Percentiles rank a stretch among this genome's conserved stretches.
phyloP scores from a whole-genome alignment of 1,139 yeast species.

The Oligophagozyma castellii region DNA sequence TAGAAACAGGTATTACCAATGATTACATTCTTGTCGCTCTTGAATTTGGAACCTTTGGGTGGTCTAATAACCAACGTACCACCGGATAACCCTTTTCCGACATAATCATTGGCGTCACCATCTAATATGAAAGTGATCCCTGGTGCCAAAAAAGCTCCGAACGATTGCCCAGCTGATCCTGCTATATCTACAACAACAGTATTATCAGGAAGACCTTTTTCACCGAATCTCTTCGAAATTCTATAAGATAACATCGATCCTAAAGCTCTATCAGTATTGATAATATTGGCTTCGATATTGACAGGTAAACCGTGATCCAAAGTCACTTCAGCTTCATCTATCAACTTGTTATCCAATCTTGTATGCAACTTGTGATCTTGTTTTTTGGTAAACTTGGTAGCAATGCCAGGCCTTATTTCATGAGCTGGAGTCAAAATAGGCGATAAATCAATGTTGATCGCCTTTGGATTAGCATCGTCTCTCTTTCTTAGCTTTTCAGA shows the following conservation, averaged over 20 bases:
- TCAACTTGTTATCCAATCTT: conserved; percentile 85
- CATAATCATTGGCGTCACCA: conserved; percentile 97
- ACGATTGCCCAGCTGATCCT: conserved; percentile 97
- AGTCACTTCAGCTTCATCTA: conserved; percentile 90
- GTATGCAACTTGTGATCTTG: conserved; percentile 92
- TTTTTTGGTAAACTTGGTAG: conserved; percentile 82
- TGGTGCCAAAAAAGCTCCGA: conserved; percentile 93
- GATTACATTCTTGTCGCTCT: conserved; percentile 91
- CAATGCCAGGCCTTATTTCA: conserved; percentile 94
- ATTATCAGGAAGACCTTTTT: conserved; percentile 85
- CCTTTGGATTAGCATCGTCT: conserved; percentile 82
- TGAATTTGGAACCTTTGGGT: conserved; percentile 68
- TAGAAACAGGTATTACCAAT: conserved; percentile 96
- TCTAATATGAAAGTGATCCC: conserved; percentile 92
- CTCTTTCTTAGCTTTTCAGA: conserved; percentile 81
- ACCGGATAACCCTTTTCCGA: conserved; percentile 94
- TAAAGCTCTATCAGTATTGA: conserved; percentile 91
- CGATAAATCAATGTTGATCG: conserved; percentile 78
- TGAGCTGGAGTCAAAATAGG: conserved; percentile 97
- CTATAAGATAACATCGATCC: conserved; percentile 93
- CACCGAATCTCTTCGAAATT: conserved; percentile 87
- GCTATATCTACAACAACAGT: conserved; percentile 82
- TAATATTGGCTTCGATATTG: conserved; percentile 80
- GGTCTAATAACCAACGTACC: conserved; percentile 90
- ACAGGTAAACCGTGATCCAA: conserved; percentile 91